Evolutionary conservation across 352 stramenopile genomes (phyloP), one percentile per base, ranked within the genome.

Genomic region (Globisporangium paddicum): DNA sequence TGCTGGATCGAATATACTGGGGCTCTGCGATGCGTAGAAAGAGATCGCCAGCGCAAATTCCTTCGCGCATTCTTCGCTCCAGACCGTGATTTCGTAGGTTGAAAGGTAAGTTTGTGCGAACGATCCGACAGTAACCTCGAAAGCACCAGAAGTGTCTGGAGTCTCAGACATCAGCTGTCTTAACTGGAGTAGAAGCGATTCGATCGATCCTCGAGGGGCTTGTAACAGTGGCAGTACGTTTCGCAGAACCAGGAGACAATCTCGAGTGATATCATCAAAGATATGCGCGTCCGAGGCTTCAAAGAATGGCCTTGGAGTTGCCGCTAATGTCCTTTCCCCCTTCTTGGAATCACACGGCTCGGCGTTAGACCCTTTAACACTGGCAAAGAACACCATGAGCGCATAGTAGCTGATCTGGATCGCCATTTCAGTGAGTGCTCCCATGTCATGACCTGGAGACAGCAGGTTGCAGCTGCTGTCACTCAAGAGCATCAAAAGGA

Each of bases 21-120:
- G 38, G 9, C 25, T 32, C 23, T 38, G 38, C 0, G 53, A 45
- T 16, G 8, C 47, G 10, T 63, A 68, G 6, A 58, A 50, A 2
- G 80, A 68, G 14, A 89, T 76, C 0, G 71, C 71, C 5, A 82
- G 37, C 0, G 65, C 67, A 18, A 86, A 73, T 28, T 89, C 77
- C 38, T 86, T 81, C 25, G 87, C 63, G 14, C 81, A 89, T 38
- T 86, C 47, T 1, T 87, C 67, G 9, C 70, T 76, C 81, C 81
- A 90, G 3, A 73, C n/a, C 16, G 65, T 48, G 0, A 61, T 48
- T 30, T 85, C 66, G 0, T 54, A 49, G 8, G 51, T 21, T 14
- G 77, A 68, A 11, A 90, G 45, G 19, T 59, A 69, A 5, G 32
- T n/a, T 10, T n/a, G 38, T 7, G 46, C 23, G 7, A 50, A 67